Evolutionary conservation across 306 rosid species (phyloP), one percentile per base, ranked within the genome.

Genomic region (Malus fusca): DNA sequence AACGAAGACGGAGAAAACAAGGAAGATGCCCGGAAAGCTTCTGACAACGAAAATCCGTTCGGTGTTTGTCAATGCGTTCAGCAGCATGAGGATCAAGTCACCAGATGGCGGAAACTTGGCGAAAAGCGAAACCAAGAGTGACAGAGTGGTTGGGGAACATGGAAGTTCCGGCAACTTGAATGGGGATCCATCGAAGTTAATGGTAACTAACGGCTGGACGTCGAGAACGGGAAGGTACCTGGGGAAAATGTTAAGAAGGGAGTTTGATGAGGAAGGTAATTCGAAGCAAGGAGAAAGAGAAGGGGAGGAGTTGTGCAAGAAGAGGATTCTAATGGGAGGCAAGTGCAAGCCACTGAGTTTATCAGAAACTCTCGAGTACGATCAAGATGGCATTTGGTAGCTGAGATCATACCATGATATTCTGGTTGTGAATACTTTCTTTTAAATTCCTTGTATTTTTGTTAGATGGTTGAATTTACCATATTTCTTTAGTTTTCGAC

Each of bases 271-370:
- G 46, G 72, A 1, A 33, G 81, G 37, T 14, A 6, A 6, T 6
- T 48, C 30, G 35, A 15, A 52, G 19, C 23, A n/a, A n/a, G 43
- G 33, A 13, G 22, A 69, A 46, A 69, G 37, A 5, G 70, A 31
- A 2, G 68, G 53, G 1, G 82, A 55, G 6, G 77, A 75, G 46
- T 72, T 89, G 48, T 91, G 97, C 78, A 89, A 83, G 83, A 91
- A 83, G 83, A 91, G 92, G 80, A 91, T 89, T 77, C 88, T 91
- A 22, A 84, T 86, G 90, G 97, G 97, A 81, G 64, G 40, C 58
- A 91, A 81, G 74, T 91, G 94, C 89, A 91, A 66, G 76, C 91
- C 93, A 8, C 64, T 88, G 68, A 70, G 72, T 40, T 78, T 84
- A 46, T 82, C 89, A 12, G 82, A 87, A n/a, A 51, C 77, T 53